These are phyloP conservation scores for Leucosporidium creatinivorum DNA, from an alignment of 768 basidiomycete genomes.

Conservation along the genomic window DNA sequence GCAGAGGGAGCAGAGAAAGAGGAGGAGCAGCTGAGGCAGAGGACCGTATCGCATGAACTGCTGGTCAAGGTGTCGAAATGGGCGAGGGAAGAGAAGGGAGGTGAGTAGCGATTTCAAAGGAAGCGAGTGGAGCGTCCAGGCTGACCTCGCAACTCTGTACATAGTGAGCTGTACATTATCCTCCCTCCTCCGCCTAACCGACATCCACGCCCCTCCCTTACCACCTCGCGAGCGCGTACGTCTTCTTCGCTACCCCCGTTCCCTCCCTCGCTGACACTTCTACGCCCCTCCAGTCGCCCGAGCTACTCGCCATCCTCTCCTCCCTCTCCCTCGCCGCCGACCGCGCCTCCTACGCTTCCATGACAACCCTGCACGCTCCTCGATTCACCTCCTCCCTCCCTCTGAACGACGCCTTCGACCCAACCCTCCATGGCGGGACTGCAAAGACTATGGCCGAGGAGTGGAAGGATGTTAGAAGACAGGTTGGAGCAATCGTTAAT, in stretches of 20 bases:
- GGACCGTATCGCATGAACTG: constrained; percentile 10
- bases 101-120: background rate
- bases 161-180: constrained; percentile 12
- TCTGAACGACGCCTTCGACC: constrained; percentile 12
- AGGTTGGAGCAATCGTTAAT: constrained; percentile 35
- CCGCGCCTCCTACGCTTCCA: constrained; percentile 19
- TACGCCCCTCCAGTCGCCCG: constrained; percentile 18
- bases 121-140: no score
- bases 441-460: constrained; percentile 27
- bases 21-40: background rate
- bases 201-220: constrained; percentile 13
- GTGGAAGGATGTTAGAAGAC: constrained; percentile 32
- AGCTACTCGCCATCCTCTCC: constrained; percentile 33
- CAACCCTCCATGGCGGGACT: background rate
- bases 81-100: background rate
- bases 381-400: constrained; percentile 9
- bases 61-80: constrained; percentile 10
- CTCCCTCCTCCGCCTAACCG: constrained; percentile 11
- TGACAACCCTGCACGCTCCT: constrained; percentile 17
- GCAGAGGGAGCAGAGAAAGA: background rate
- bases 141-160: background rate
- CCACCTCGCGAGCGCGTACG: constrained; percentile 21
- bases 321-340: constrained; percentile 25
- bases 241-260: background rate
- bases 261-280: background rate